A percentile compares a stretch with the other conserved stretches of the same genome.
These are phyloP conservation scores for Phlebopus sp. DNA, from an alignment of 1,284 basidiomycete species.

Conservation along the genomic window DNA sequence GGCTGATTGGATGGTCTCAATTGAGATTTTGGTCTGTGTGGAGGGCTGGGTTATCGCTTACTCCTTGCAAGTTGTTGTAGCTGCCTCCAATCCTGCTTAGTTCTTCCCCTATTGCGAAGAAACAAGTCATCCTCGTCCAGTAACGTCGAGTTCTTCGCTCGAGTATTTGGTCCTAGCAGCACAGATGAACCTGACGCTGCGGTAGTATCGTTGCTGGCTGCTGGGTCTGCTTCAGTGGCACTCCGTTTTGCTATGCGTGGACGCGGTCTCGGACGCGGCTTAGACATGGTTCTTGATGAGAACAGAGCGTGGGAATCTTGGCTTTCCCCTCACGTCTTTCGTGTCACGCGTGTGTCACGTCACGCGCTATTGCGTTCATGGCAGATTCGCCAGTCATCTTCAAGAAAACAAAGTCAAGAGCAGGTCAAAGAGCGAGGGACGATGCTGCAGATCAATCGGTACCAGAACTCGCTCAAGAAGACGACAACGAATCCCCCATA, in stretches of 20 bases:
- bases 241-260: constrained; percentile 36
- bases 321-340: constrained; percentile 21
- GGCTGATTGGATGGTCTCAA: constrained; percentile 19
- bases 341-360: constrained; percentile 34
- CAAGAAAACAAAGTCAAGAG: constrained; percentile 60
- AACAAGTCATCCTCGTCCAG: constrained; percentile 65
- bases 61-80: constrained; percentile 53
- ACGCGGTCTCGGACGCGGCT: constrained; percentile 54
- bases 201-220: constrained; percentile 8
- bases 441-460: constrained; percentile 36
- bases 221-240: constrained; percentile 18
- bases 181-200: constrained; percentile 14
- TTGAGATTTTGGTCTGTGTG: constrained; percentile 3
- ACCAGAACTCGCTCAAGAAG: constrained; percentile 17
- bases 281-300: constrained; percentile 33
- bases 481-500: constrained; percentile 47
- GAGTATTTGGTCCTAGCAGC: not conserved
- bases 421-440: constrained; percentile 47
- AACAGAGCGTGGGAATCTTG: constrained; percentile 48
- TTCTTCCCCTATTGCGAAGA: constrained; percentile 56
- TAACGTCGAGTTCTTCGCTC: constrained; percentile 20
- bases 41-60: constrained; percentile 25
- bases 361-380: constrained; percentile 25
- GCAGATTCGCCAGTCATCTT: constrained; percentile 35
- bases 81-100: constrained; percentile 53